These are phyloP conservation scores for Fusarium pininemorale DNA, from an alignment of 2,329 filamentous ascomycete species.

Conservation along the genomic window DNA sequence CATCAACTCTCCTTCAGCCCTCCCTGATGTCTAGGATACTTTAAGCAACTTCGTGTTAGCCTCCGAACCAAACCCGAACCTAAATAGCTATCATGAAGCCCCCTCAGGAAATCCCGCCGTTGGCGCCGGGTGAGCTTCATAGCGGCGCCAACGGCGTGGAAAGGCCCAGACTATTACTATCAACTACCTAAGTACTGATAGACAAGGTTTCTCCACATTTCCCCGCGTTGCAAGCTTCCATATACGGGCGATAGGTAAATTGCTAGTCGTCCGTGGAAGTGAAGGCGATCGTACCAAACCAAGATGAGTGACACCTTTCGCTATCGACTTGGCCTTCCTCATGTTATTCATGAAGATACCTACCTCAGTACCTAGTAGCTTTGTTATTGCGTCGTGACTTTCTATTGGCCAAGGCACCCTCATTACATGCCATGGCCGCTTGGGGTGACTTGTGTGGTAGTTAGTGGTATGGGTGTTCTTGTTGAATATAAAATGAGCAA, in stretches of 20 bases:
- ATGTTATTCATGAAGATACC: not conserved
- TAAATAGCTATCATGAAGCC: not conserved
- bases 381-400: not conserved
- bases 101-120: not conserved
- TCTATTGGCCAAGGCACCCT: not conserved
- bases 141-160: not conserved
- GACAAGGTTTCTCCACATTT: not conserved
- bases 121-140: not conserved
- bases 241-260: not conserved
- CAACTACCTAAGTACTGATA: not conserved
- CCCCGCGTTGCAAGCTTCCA: not conserved
- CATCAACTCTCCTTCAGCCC: not conserved
- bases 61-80: not conserved
- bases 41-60: no score
- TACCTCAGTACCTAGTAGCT: not conserved
- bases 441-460: not conserved
- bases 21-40: not conserved
- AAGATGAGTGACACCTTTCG: not conserved
- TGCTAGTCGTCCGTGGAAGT: not conserved
- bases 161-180: not conserved
- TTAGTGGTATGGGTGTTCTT: not conserved
- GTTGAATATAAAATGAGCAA: not conserved
- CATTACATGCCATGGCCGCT: not conserved
- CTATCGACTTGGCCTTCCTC: not conserved
- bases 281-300: not conserved